Conservation (phyloP, 2,329 filamentous ascomycete species). For the Xylaria sp. region DNA sequence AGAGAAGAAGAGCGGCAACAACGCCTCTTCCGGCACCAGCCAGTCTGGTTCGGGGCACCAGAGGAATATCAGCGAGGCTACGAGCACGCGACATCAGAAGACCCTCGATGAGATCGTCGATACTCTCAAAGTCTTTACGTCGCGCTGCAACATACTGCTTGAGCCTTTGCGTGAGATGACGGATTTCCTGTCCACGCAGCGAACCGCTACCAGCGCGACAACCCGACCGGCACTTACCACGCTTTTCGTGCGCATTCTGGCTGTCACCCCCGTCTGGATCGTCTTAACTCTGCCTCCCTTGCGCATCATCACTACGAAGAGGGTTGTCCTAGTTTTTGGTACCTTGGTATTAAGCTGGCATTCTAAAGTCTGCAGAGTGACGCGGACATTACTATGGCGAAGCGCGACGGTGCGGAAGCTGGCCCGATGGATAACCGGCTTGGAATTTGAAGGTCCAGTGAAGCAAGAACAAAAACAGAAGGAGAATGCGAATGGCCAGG, state of each 20-base stretch:
- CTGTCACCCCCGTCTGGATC: constrained; percentile 89
- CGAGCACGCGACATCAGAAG: constrained; percentile 81
- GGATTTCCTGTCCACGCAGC: constrained; percentile 90
- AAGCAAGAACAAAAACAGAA: constrained; percentile 39
- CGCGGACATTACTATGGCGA: constrained; percentile 87
- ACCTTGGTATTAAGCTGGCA: constrained; percentile 92
- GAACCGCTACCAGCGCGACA: constrained; percentile 87
- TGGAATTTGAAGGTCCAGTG: constrained; percentile 68
- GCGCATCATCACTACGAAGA: constrained; percentile 82
- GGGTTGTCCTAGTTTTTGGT: constrained; percentile 83
- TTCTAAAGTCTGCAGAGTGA: constrained; percentile 82
- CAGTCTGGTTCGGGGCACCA: constrained; percentile 45
- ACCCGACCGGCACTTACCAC: constrained; percentile 88
- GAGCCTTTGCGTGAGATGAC: constrained; percentile 89
- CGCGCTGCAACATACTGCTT: constrained; percentile 87
- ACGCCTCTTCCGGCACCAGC: constrained; percentile 32
- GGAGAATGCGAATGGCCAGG: constrained; percentile 33
- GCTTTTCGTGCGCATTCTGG: constrained; percentile 85
- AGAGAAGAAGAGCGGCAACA: constrained; percentile 44
- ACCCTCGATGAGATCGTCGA: constrained; percentile 97
- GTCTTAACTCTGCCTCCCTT: constrained; percentile 80
- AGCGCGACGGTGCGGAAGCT: constrained; percentile 75
- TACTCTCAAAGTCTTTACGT: constrained; percentile 87
- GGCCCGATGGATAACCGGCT: constrained; percentile 76
- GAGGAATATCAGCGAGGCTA: constrained; percentile 60